Base-by-base conservation (phyloP, 1,139 yeast species). In the Candida sp. region DNA sequence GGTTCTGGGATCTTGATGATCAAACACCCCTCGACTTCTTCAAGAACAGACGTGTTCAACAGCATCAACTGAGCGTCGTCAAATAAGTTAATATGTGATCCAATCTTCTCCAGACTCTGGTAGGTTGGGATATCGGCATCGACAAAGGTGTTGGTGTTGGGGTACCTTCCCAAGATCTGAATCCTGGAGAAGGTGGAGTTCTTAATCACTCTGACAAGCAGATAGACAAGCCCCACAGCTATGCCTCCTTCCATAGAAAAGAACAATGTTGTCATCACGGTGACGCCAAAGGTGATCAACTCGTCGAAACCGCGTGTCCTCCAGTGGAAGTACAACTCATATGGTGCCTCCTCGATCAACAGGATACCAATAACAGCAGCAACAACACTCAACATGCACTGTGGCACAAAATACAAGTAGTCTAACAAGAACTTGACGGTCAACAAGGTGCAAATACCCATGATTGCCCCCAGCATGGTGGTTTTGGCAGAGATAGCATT, bases 1-100 rank as follows among this genome's bases (percentile, higher is more conserved):
- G 98, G 98, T 63, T 94, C 98, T 0, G 98, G 96, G 38, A 94
- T 85, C 59, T 88, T 90, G 33, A 93, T 88, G 44, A 93, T 88
- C 47, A 94, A 74, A 61, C 96, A 90, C 1, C 96, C 96, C 62
- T 90, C 94, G 44, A 90, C 78, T 56, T 90, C 93, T 62, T 90
- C 94, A 32, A 87, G 68, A 2, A 71, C 74, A 35, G 68, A 69
- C 6, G 68, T 62, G 52, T 77, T 76, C 44, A 77, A 67, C 39
- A 66, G 73, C 48, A 73, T 75, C 62, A 66, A 66, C 51, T 72
- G 62, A 25, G 67, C 71, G 49, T 74, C 78, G 3, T 70, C 67
- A 55, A 77, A 75, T 25, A 73, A 61, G 44, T 73, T 73, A n/a
- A 56, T 40, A 28, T 50, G 52, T 4, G 54, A 40, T n/a, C 47